Conservation (phyloP, 2,329 filamentous ascomycete genomes). For the Elsinoe arachidis region DNA sequence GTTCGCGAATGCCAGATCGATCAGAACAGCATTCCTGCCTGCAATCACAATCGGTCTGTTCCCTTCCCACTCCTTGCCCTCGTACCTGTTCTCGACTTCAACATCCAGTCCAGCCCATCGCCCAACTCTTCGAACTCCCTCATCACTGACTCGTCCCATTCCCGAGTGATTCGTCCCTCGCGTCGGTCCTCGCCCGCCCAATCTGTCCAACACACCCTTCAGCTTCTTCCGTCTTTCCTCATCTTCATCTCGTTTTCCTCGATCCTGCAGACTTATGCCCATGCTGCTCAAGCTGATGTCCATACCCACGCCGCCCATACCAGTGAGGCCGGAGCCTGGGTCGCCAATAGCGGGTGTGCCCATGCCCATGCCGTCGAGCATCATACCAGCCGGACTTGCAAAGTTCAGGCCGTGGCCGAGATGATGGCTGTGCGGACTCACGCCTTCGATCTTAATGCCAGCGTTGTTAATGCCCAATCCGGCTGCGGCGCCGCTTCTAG, state of each 20-base stretch:
- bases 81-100: conserved; percentile 21
- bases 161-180: conserved; percentile 53
- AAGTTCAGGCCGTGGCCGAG: conserved; percentile 22
- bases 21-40: conserved; percentile 25
- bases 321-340: conserved; percentile 19
- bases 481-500: not conserved
- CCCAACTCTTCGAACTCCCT: conserved; percentile 63
- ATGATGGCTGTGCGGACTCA: conserved; percentile 22
- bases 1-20: conserved; percentile 26
- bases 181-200: not conserved
- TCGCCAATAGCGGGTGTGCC: conserved; percentile 21
- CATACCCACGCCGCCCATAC: conserved; percentile 31
- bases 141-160: conserved; percentile 63
- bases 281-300: conserved; percentile 34
- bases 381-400: conserved; percentile 20
- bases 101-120: conserved; percentile 55
- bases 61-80: conserved; percentile 21
- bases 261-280: conserved; percentile 33
- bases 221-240: conserved; percentile 45
- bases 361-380: conserved; percentile 33
- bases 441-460: conserved; percentile 22
- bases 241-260: conserved; percentile 39
- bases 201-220: conserved; percentile 45
- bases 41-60: conserved; percentile 30
- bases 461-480: conserved; percentile 18